Evolutionary conservation across 192 early-diverging fungal species (phyloP), one percentile per base, ranked within the genome.

Genomic region (Gamsiella multidivaricata): DNA sequence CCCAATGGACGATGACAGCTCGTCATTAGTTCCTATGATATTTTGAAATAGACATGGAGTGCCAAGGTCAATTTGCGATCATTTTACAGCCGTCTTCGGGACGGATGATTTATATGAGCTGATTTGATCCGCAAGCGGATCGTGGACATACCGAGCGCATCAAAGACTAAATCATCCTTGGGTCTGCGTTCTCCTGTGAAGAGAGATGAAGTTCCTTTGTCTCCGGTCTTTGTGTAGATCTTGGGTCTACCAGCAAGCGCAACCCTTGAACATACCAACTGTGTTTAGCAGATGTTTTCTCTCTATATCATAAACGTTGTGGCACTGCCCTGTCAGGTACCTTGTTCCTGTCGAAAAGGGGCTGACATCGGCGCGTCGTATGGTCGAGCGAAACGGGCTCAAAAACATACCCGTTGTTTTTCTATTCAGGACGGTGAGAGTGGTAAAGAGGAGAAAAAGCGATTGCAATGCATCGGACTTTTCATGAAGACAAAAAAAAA

Each of bases 181-280:
- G 83, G 56, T 23, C 93, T 87, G n/a, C 96, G 83, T 72, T 97
- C 94, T 32, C 96, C 96, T 1, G 93, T 94, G 62, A 87, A 97
- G 36, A 97, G 81, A 1, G 94, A 66, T 0, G 94, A 95, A 7
- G 94, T 94, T 41, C 91, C 90, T 82, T 95, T 95, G 83, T 97
- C 96, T 12, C 96, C 96, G 0, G 95, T 97, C 43, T 91, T 88
- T 32, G 96, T 97, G 83, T 97, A 97, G 56, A 97, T 92, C 54
- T 94, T 94, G 18, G 72, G 72, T 76, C 64, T 76, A 42, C 43
- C 72, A 14, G 72, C 72, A 1, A 54, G 17, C 33, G 54, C 33
- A 6, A 63, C 41, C 61, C 69, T 71, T 39, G 1, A 11, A 6
- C 12, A 45, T 1, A 2, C 9, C 28, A 53, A 20, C 0, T 1